Evolutionary conservation across 139 green algal genomes (phyloP).

Genomic region (Marvania coccoides): DNA sequence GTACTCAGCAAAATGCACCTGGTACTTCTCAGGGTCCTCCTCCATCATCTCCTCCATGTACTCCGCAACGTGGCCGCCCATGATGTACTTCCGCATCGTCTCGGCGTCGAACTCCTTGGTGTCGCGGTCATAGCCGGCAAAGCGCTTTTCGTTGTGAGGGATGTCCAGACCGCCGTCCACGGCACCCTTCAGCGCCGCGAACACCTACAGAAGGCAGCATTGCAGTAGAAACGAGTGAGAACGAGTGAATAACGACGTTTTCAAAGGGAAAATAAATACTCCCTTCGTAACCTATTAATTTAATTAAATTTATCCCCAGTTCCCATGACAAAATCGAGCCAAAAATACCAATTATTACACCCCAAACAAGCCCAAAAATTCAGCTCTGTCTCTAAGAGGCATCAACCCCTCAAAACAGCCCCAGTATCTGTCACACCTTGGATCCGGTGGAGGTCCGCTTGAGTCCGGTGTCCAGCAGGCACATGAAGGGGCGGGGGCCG

Average conservation of each 20-base stretch:
- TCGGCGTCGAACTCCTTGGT: slow-evolving; percentile 91
- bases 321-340: too few relatives aligned
- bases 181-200: slow-evolving; percentile 62
- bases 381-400: too few relatives aligned
- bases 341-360: too few relatives aligned
- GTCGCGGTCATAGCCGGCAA: slow-evolving; percentile 85
- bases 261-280: too few relatives aligned
- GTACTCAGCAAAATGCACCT: slow-evolving; percentile 82
- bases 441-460: slow-evolving; percentile 91
- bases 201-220: too few relatives aligned
- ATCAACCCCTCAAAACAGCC: too few relatives aligned
- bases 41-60: slow-evolving; percentile 97
- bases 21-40: slow-evolving; percentile 96
- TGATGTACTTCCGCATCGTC: slow-evolving; percentile 85
- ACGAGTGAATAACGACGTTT: too few relatives aligned
- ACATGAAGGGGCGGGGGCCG: slow-evolving; percentile 85
- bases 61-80: slow-evolving; percentile 89
- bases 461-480: slow-evolving; percentile 93
- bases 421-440: slow-evolving; percentile 80
- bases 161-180: slow-evolving; percentile 96
- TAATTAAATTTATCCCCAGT: too few relatives aligned
- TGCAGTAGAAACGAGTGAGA: too few relatives aligned
- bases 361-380: too few relatives aligned
- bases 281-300: too few relatives aligned
- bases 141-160: slow-evolving; percentile 98